These are phyloP conservation scores for Penicillium longicatenatum DNA, from an alignment of 495 filamentous ascomycete genomes.

Conservation along the genomic window DNA sequence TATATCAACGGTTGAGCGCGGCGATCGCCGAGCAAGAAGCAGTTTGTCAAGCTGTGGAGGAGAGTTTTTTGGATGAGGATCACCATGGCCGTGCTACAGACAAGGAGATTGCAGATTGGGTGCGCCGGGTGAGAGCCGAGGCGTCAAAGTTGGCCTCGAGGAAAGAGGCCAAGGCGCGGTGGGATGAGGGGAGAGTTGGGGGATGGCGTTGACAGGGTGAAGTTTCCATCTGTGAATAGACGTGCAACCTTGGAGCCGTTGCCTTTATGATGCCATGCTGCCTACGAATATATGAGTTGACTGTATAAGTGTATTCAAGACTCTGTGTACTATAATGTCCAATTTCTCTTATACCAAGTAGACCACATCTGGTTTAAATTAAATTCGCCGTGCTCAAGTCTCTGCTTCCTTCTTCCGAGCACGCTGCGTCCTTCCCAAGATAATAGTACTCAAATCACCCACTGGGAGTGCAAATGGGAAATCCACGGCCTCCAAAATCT, in stretches of 20 bases:
- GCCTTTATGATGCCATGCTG: neutral
- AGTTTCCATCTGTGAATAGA: neutral
- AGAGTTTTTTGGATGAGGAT: slow-evolving; percentile 77
- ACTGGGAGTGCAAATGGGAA: slow-evolving; percentile 40
- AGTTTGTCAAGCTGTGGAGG: slow-evolving; percentile 78
- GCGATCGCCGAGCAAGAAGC: slow-evolving; percentile 80
- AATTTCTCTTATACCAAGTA: neutral
- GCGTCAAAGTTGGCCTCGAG: slow-evolving; percentile 73
- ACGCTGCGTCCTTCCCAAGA: slow-evolving; percentile 34
- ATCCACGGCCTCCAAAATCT: slow-evolving; percentile 57
- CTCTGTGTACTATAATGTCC: too few relatives aligned
- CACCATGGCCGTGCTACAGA: slow-evolving; percentile 62
- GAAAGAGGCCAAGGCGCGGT: slow-evolving; percentile 81
- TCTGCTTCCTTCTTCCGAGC: slow-evolving; percentile 14
- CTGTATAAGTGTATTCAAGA: neutral
- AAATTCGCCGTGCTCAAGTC: neutral
- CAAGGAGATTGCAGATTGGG: slow-evolving; percentile 81
- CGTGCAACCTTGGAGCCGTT: neutral
- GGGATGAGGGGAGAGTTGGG: slow-evolving; percentile 93
- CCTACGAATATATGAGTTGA: slow-evolving; percentile 1
- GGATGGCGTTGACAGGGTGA: slow-evolving; percentile 73
- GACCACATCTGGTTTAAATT: neutral
- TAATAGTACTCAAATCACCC: slow-evolving; percentile 37
- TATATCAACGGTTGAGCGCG: slow-evolving; percentile 78
- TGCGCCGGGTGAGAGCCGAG: slow-evolving; percentile 73